Base-by-base conservation (phyloP, 352 stramenopile species). In the Phytophthora melonis region DNA sequence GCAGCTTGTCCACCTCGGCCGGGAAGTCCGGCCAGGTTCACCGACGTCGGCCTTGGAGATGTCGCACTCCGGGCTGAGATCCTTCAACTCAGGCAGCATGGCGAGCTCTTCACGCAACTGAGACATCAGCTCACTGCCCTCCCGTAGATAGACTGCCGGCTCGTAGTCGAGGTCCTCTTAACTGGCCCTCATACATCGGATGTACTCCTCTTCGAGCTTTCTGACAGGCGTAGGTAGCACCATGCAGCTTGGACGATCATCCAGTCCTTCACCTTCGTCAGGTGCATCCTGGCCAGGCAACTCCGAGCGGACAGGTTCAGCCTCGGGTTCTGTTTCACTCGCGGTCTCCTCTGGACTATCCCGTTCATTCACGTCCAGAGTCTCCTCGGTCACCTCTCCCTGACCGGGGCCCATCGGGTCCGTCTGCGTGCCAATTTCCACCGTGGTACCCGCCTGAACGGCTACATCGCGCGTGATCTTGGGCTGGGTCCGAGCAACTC, bases 91-190 rank as follows among this genome's bases (percentile, higher is more conserved):
- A 1, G 50, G 36, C 8, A 68, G 5, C 57, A 63, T 54, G 7
- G 21, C 36, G 3, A 63, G 39, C 6, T 63, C 32, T 25, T 63
- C 57, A 10, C 57, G 34, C 2, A 63, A 6, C 21, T 63, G 57
- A 7, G 21, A 52, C 39, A 68, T 45, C 50, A 55, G n/a, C 16
- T 61, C 52, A 5, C 61, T 45, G 8, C 58, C 45, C 36, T 66
- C 58, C 16, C 43, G 45, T 3, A 66, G 43, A 2, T 66, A 66
- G 3, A 66, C 16, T 1, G 58, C 39, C 3, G 53, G 53, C 36
- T 64, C 41, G 13, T 59, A 18, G n/a, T 62, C 19, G 3, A 62
- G 13, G 14, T 58, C 64, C 25, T 47, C 43, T 3, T 19, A 6
- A 5, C 6, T 52, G n/a, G n/a, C n/a, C 23, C 45, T 19, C 45